Evolutionary conservation across 306 rosid genomes (phyloP).

Genomic region (Cyamopsis tetragonoloba): DNA sequence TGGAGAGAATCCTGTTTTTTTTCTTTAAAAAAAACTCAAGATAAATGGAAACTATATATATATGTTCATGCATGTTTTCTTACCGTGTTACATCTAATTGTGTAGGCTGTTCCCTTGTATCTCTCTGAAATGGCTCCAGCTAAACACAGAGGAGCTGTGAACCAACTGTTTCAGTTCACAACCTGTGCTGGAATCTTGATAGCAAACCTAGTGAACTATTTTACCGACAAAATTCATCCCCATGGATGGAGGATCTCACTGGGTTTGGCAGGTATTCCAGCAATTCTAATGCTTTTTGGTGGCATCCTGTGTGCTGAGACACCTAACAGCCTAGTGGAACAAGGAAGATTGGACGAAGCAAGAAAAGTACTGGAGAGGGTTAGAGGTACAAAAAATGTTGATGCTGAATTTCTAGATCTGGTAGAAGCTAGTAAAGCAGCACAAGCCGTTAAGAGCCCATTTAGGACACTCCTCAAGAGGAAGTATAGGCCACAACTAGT

Average conservation of each 20-base stretch:
- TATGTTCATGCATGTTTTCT: background rate
- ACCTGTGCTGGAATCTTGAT: slow-evolving; percentile 73
- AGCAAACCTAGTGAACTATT: slow-evolving; percentile 75
- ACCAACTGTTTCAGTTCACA: slow-evolving; percentile 92
- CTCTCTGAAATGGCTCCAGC: slow-evolving; percentile 98
- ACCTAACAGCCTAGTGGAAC: slow-evolving; percentile 94
- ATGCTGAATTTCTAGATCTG: slow-evolving; percentile 84
- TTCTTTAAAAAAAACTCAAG: too few relatives aligned
- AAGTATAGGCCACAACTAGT: slow-evolving; percentile 87
- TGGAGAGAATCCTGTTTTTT: too few relatives aligned
- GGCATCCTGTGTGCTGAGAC: slow-evolving; percentile 92
- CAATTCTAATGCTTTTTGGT: slow-evolving; percentile 74
- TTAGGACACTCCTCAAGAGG: slow-evolving; percentile 57
- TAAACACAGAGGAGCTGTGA: slow-evolving; percentile 73
- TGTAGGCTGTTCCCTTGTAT: slow-evolving; percentile 94
- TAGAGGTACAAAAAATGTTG: slow-evolving; percentile 81
- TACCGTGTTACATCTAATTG: background rate
- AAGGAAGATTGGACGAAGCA: slow-evolving; percentile 69
- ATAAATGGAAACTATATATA: background rate
- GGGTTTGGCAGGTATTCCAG: slow-evolving; percentile 88
- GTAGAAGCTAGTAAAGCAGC: slow-evolving; percentile 82
- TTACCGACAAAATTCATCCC: slow-evolving; percentile 71
- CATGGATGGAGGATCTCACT: slow-evolving; percentile 92
- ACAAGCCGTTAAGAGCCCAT: slow-evolving; percentile 52
- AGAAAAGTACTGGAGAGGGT: slow-evolving; percentile 67